phyloP scores from a whole-genome alignment of 2,329 filamentous ascomycete genomes.

The Gaeumannomyces tritici region DNA sequence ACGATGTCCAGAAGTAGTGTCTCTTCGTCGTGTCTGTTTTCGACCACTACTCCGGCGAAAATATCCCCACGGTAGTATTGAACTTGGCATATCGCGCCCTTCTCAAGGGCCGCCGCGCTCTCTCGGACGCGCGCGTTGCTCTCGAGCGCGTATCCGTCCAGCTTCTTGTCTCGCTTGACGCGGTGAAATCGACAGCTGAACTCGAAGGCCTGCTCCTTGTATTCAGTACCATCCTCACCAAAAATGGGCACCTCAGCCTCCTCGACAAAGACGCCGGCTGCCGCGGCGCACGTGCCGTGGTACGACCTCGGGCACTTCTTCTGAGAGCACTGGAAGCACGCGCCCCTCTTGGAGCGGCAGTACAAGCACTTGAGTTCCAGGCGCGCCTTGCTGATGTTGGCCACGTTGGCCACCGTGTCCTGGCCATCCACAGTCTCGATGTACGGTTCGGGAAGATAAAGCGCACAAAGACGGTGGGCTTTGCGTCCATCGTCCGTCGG shows the following conservation, averaged over 20 bases:
- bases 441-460: conserved; percentile 87
- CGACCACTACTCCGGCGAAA: conserved; percentile 78
- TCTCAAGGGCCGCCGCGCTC: conserved; percentile 57
- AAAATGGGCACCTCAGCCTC: conserved; percentile 79
- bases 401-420: conserved; percentile 69
- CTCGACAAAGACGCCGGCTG: conserved; percentile 87
- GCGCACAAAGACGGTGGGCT: conserved; percentile 80
- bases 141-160: conserved; percentile 60
- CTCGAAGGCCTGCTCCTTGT: conserved; percentile 84
- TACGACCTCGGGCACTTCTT: conserved; percentile 92
- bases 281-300: conserved; percentile 87
- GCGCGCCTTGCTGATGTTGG: conserved; percentile 76
- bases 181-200: conserved; percentile 94
- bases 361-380: conserved; percentile 90
- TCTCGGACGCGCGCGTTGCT: conserved; percentile 57
- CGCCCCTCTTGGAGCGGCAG: conserved; percentile 89
- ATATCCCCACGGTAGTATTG: conserved; percentile 80
- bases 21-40: conserved; percentile 70
- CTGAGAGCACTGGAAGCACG: conserved; percentile 91
- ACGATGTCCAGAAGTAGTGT: conserved; percentile 72
- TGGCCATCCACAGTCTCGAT: conserved; percentile 62
- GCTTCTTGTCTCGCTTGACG: conserved; percentile 71
- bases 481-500: conserved; percentile 79
- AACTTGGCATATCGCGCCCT: conserved; percentile 74
- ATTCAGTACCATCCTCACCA: conserved; percentile 83